Percentiles rank a stretch among this genome's conserved stretches.
These are phyloP conservation scores for Saksenaea oblongispora DNA, from an alignment of 371 early-diverging fungal species.

Conservation along the genomic window DNA sequence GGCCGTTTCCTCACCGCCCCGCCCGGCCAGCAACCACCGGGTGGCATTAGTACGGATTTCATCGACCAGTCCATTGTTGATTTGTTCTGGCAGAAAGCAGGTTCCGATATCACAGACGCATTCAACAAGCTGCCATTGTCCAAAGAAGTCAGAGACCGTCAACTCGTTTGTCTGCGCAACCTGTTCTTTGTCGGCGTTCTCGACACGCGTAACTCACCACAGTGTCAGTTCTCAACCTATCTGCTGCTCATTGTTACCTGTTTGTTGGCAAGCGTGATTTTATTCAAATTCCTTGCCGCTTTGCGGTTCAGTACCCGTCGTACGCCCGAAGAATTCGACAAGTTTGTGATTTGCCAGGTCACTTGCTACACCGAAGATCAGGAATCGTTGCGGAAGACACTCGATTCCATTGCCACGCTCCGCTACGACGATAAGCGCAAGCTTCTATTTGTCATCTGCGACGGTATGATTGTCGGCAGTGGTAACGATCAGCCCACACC, in stretches of 20 bases:
- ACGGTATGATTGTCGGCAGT: constrained; percentile 88
- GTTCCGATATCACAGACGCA: constrained; percentile 65
- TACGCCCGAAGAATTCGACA: constrained; percentile 85
- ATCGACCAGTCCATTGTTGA: constrained; percentile 56
- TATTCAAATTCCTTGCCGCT: constrained; percentile 91
- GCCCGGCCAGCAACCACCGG: constrained; percentile 35
- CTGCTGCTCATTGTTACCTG: constrained; percentile 78
- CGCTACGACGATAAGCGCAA: constrained; percentile 95
- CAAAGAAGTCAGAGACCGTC: constrained; percentile 28
- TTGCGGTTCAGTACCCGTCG: constrained; percentile 77
- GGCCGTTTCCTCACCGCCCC: constrained; percentile 36
- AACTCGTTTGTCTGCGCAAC: constrained; percentile 73
- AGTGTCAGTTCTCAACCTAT: constrained; percentile 88
- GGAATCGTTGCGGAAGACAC: constrained; percentile 88
- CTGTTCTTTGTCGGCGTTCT: constrained; percentile 87
- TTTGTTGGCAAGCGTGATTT: constrained; percentile 79
- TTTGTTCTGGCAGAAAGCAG: constrained; percentile 63
- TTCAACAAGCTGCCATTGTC: constrained; percentile 47
- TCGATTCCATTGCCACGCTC: constrained; percentile 91
- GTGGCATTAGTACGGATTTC: constrained; percentile 56
- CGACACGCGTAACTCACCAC: constrained; percentile 78
- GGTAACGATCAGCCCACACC: constrained; percentile 96
- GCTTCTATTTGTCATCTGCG: constrained; percentile 88
- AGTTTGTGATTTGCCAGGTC: constrained; percentile 85
- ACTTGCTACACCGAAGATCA: constrained; percentile 99